Conservation (phyloP, 2,329 filamentous ascomycete species). For the Pseudogymnoascus sp. region DNA sequence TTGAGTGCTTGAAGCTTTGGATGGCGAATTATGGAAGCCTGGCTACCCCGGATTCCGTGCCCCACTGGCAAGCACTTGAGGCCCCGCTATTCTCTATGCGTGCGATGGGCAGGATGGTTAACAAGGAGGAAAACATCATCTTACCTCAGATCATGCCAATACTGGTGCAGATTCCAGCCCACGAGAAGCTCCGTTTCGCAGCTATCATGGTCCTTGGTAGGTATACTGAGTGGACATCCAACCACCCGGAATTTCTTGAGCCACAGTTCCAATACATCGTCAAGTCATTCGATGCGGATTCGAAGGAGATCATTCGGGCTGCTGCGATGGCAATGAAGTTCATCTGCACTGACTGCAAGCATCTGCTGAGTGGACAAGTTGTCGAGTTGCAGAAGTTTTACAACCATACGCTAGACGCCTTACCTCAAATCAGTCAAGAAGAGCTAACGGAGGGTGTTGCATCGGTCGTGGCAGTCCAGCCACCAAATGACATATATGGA, state of each 20-base stretch:
- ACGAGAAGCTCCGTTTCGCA: constrained; percentile 97
- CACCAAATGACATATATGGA: constrained; percentile 67
- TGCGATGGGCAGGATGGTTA: constrained; percentile 94
- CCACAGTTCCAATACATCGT: constrained; percentile 94
- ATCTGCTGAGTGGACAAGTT: constrained; percentile 75
- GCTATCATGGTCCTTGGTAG: constrained; percentile 95
- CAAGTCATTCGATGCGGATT: constrained; percentile 78
- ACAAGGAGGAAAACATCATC: constrained; percentile 76
- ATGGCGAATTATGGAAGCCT: constrained; percentile 72
- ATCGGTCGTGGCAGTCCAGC: constrained; percentile 80
- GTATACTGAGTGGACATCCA: constrained; percentile 96
- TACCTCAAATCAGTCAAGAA: constrained; percentile 81
- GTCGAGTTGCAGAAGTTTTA: constrained; percentile 87
- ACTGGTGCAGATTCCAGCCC: constrained; percentile 85
- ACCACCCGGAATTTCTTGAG: constrained; percentile 86
- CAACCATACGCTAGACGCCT: constrained; percentile 74
- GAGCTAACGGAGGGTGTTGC: constrained; percentile 95
- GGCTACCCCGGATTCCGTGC: constrained; percentile 65
- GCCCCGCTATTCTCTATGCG: constrained; percentile 91
- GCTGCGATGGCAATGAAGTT: constrained; percentile 93
- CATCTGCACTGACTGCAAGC: constrained; percentile 90
- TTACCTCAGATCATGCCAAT: constrained; percentile 87
- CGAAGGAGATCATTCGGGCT: constrained; percentile 82
- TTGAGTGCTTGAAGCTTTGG: constrained; percentile 79
- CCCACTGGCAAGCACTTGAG: constrained; percentile 93